phyloP scores from a whole-genome alignment of 1,284 basidiomycete genomes.

The Ceratobasidium sp. region DNA sequence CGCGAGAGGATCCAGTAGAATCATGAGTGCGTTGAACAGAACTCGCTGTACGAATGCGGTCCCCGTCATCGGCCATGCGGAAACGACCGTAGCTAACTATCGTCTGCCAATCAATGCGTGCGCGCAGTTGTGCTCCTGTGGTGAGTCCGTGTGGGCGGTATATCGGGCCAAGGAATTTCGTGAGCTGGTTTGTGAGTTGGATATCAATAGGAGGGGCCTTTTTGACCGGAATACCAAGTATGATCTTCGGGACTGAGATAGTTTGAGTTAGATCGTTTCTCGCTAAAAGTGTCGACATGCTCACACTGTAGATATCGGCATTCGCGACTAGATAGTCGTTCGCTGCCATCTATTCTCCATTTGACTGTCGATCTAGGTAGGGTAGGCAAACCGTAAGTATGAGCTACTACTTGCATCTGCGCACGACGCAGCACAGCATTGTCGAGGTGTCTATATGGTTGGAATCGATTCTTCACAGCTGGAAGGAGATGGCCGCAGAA shows the following conservation, averaged over 20 bases:
- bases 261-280: not conserved
- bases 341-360: not conserved
- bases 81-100: slow-evolving; percentile 14
- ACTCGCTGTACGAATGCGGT: no score
- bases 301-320: slow-evolving; percentile 2
- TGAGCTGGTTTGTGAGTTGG: no score
- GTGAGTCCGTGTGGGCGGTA: not conserved
- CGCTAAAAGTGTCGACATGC: not conserved
- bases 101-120: not conserved
- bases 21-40: no score
- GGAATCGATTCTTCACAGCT: slow-evolving; percentile 45
- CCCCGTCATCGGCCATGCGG: not conserved
- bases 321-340: not conserved
- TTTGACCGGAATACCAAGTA: slow-evolving; percentile 14
- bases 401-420: slow-evolving; percentile 42
- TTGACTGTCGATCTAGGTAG: not conserved
- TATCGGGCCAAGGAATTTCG: not conserved
- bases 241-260: not conserved
- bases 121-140: no score
- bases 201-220: no score
- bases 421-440: slow-evolving; percentile 44
- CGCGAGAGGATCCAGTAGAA: not conserved
- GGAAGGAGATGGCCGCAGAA: slow-evolving; percentile 46
- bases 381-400: no score
- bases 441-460: slow-evolving; percentile 47